Percentiles rank a stretch among this genome's conserved stretches.
Conservation (phyloP, 1,139 yeast species). For the Taphrina betulina region DNA sequence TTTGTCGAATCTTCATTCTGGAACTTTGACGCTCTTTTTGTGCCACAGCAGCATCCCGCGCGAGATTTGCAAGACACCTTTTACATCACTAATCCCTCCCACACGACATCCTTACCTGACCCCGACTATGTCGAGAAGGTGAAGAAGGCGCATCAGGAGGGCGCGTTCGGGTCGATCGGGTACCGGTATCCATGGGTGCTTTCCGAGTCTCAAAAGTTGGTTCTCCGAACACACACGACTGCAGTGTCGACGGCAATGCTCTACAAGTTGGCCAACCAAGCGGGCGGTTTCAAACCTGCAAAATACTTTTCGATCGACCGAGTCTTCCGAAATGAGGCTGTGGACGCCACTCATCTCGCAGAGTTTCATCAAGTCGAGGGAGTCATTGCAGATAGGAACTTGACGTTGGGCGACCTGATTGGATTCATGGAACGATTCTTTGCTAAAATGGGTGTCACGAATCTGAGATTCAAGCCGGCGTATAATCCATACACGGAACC, state of each 20-base stretch:
- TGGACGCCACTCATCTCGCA: slow-evolving; percentile 99
- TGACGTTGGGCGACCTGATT: slow-evolving; percentile 92
- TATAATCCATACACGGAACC: slow-evolving; percentile 99
- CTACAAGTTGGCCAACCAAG: slow-evolving; percentile 81
- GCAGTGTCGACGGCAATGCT: slow-evolving; percentile 88
- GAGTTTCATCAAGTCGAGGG: slow-evolving; percentile 99
- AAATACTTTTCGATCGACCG: slow-evolving; percentile 95
- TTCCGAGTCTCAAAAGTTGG: slow-evolving; percentile 85
- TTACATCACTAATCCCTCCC: slow-evolving; percentile 86
- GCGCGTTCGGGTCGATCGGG: slow-evolving; percentile 92
- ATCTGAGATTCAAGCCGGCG: slow-evolving; percentile 95
- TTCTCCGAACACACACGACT: slow-evolving; percentile 95
- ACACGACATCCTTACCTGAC: slow-evolving; percentile 76
- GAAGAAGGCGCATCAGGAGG: slow-evolving; percentile 80
- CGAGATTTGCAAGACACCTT: slow-evolving; percentile 98
- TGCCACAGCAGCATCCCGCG: slow-evolving; percentile 99
- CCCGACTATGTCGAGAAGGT: slow-evolving; percentile 72
- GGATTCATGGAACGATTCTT: slow-evolving; percentile 98
- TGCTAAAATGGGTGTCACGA: slow-evolving; percentile 84
- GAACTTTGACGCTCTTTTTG: slow-evolving; percentile 94
- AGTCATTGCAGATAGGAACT: slow-evolving; percentile 92
- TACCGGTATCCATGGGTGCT: slow-evolving; percentile 97
- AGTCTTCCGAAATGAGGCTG: slow-evolving; percentile 99
- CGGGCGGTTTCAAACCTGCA: slow-evolving; percentile 62
- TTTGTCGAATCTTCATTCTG: slow-evolving; percentile 98